phyloP scores from a whole-genome alignment of 805 yeast genomes.

The Lachancea mirantina region DNA sequence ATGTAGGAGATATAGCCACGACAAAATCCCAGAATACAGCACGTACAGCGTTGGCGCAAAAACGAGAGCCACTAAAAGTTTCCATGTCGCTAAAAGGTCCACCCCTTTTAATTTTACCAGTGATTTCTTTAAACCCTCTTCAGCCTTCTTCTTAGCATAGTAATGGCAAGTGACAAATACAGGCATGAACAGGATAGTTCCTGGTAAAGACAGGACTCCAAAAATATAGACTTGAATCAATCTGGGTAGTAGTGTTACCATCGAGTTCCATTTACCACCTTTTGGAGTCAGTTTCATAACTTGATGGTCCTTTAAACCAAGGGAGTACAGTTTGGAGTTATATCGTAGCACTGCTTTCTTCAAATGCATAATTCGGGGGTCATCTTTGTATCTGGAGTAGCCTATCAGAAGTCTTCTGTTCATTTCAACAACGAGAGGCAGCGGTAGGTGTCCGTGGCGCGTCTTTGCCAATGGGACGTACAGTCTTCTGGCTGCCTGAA shows the following conservation, averaged over 20 bases:
- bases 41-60: conserved; percentile 80
- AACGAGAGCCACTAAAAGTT: conserved; percentile 74
- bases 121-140: conserved; percentile 79
- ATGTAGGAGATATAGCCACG: conserved; percentile 32
- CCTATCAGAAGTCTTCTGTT: conserved; percentile 83
- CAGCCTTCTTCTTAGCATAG: conserved; percentile 66
- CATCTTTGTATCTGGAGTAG: conserved; percentile 66
- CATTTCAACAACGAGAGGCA: conserved; percentile 78
- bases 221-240: conserved; percentile 45
- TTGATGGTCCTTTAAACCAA: conserved; percentile 69
- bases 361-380: conserved; percentile 57
- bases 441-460: conserved; percentile 42
- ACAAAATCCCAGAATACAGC: conserved; percentile 50
- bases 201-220: conserved; percentile 68
- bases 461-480: conserved; percentile 51
- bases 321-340: conserved; percentile 53
- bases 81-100: conserved; percentile 96
- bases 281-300: conserved; percentile 43
- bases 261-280: conserved; percentile 40
- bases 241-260: conserved; percentile 47
- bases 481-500: conserved; percentile 87
- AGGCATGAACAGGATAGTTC: conserved; percentile 76
- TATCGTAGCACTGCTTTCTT: conserved; percentile 59
- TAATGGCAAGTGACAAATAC: conserved; percentile 67
- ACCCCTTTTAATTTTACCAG: conserved; percentile 83